These are phyloP conservation scores for Arthrobotrys megalospora DNA, from an alignment of 2,329 filamentous ascomycete species.

Conservation along the genomic window DNA sequence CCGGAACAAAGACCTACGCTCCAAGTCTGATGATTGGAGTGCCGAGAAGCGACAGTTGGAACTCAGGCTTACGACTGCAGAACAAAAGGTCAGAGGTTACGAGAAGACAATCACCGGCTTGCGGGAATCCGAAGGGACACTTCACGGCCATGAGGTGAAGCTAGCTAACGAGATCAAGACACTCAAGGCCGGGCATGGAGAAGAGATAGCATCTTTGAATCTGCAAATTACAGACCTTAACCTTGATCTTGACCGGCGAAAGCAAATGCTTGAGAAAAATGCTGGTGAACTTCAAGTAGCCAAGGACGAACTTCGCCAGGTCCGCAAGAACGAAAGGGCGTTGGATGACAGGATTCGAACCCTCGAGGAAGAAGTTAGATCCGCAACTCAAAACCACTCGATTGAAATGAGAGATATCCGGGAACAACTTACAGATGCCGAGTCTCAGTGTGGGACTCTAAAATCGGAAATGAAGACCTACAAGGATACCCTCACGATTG, in stretches of 20 bases:
- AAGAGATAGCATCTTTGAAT: conserved; percentile 70
- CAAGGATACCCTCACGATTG: conserved; percentile 55
- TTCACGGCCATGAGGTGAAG: conserved; percentile 51
- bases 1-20: conserved; percentile 62
- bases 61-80: conserved; percentile 76
- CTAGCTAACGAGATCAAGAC: conserved; percentile 78
- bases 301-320: conserved; percentile 79
- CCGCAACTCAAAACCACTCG: conserved; percentile 71
- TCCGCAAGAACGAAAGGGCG: conserved; percentile 75
- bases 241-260: conserved; percentile 78
- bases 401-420: conserved; percentile 76
- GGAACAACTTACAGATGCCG: conserved; percentile 67
- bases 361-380: conserved; percentile 72
- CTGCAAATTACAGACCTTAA: conserved; percentile 83
- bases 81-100: conserved; percentile 77
- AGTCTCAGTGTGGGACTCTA: conserved; percentile 43
- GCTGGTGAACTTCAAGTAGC: conserved; percentile 77
- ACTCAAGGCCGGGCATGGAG: conserved; percentile 75
- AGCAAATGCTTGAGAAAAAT: conserved; percentile 76
- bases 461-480: conserved; percentile 59
- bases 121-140: conserved; percentile 50
- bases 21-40: conserved; percentile 62
- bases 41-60: conserved; percentile 76
- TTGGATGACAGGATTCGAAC: conserved; percentile 84
- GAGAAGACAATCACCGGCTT: conserved; percentile 76